Evolutionary conservation across 2,329 filamentous ascomycete species (phyloP).

Genomic region (Penicillium sp.): DNA sequence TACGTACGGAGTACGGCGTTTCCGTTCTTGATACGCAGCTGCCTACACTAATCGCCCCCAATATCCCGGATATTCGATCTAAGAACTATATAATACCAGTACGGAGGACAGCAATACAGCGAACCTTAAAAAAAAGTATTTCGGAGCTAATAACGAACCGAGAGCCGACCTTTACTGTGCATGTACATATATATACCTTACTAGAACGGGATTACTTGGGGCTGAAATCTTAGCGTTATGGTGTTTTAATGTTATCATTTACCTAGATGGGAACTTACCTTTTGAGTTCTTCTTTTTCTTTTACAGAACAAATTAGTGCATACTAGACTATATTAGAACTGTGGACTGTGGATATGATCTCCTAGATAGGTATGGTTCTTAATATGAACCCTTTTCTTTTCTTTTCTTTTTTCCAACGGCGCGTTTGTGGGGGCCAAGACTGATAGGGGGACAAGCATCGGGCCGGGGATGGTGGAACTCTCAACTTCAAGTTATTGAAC

Average conservation of each 20-base stretch:
- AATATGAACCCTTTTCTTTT: neutral
- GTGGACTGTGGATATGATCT: neutral
- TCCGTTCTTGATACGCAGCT: neutral
- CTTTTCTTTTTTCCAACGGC: constrained; percentile 10
- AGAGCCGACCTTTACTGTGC: neutral
- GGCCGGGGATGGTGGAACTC: constrained; percentile 2
- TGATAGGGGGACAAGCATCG: constrained; percentile 7
- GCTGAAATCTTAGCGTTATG: neutral
- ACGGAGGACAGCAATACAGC: neutral
- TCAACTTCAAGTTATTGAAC: neutral
- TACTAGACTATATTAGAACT: neutral
- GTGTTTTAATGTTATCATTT: neutral
- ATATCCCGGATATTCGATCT: neutral
- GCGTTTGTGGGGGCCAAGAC: constrained; percentile 17
- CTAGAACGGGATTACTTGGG: neutral
- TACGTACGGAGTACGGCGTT: constrained; percentile 1
- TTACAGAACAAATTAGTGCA: neutral
- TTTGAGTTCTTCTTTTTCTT: neutral
- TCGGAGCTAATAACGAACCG: neutral
- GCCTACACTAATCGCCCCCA: neutral
- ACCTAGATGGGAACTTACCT: neutral
- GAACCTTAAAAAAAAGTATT: neutral
- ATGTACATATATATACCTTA: neutral
- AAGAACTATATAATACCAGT: neutral
- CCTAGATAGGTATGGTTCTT: neutral